Percentiles rank a stretch among this genome's conserved stretches.
Conservation (phyloP, 2,329 filamentous ascomycete genomes). For the Botrytis fabae region DNA sequence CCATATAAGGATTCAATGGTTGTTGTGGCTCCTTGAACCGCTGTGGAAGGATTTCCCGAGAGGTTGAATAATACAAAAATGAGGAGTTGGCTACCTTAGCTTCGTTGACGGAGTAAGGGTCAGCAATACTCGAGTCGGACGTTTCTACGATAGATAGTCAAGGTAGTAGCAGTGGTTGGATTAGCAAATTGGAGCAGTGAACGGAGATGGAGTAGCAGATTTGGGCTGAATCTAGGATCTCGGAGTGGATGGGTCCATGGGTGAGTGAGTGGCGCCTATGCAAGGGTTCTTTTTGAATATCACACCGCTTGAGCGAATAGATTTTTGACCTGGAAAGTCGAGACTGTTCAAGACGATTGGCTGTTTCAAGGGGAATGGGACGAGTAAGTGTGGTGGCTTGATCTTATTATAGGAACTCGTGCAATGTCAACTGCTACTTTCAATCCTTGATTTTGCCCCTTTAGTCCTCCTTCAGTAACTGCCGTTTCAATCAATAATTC, state of each 20-base stretch:
- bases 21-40: constrained; percentile 20
- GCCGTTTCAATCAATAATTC: neutral
- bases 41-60: constrained; percentile 17
- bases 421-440: neutral
- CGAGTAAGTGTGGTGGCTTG: constrained; percentile 3
- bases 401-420: constrained; percentile 13
- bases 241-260: constrained; percentile 3
- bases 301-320: constrained; percentile 19
- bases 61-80: neutral
- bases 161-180: neutral
- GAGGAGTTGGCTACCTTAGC: neutral
- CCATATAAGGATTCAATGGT: constrained; percentile 22
- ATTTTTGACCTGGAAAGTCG: neutral
- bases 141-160: neutral
- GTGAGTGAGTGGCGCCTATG: constrained; percentile 20
- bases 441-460: neutral
- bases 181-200: neutral
- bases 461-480: neutral
- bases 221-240: constrained; percentile 14
- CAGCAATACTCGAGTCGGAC: neutral
- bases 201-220: neutral
- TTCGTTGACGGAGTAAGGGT: neutral
- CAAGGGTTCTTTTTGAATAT: constrained; percentile 16
- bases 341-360: constrained; percentile 14
- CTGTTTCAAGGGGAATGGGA: constrained; percentile 13